Base-by-base conservation (phyloP, 441 rosid species). In the Omphalea diandra region DNA sequence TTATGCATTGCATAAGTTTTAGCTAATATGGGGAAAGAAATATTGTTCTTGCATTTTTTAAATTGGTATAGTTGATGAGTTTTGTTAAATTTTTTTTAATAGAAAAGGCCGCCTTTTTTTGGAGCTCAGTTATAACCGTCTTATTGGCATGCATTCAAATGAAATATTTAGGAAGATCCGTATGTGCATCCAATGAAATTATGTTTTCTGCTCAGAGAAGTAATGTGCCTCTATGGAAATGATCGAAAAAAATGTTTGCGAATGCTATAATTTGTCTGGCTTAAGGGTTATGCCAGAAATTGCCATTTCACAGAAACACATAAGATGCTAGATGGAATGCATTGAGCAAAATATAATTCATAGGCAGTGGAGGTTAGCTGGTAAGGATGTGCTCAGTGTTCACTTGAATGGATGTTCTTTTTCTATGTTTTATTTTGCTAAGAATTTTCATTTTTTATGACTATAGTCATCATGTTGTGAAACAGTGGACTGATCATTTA, bases 341-440 rank as follows among this genome's bases (percentile, higher is more conserved):
- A 5, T 52, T 26, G 2, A 54, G 20, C 41, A 38, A 31, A 68
- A 17, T n/a, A 12, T 20, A n/a, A 31, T 11, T 46, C 17, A 36
- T 57, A 69, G 47, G 38, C 24, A 31, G 18, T 8, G 31, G 53
- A 68, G 26, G n/a, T 50, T 50, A 29, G 15, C 22, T 41, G 27
- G 27, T 29, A 18, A 44, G 26, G 56, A 47, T 11, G 15, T 29
- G 18, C 55, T 33, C 27, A 18, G 17, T 50, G 11, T 60, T 41
- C 52, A 71, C 61, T 18, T 66, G 67, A 60, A 38, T 49, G 26
- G 12, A 29, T 50, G 27, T 49, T 73, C 22, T 65, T 11, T 36
- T 32, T 44, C 4, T 68, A 29, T 27, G 36, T 54, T 68, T 56
- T 43, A 12, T 29, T 68, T 26, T 68, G 40, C 10, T 59, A 26